Evolutionary conservation across 2,329 filamentous ascomycete species (phyloP).

Genomic region (Pseudopyricularia cyperi): DNA sequence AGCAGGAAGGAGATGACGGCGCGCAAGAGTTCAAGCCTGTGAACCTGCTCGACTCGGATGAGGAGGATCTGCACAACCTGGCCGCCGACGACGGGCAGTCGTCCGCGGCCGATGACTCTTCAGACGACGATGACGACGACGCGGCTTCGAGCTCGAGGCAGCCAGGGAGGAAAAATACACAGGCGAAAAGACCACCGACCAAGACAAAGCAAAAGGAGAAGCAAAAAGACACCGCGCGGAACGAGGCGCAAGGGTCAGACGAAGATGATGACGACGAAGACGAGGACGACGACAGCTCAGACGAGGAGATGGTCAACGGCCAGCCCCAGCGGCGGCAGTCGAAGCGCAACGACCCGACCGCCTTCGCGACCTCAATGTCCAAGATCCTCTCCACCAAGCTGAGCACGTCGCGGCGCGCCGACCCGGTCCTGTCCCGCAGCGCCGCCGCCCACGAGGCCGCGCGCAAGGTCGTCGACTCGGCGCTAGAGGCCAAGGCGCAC

Average conservation of each 20-base stretch:
- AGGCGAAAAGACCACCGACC: not conserved
- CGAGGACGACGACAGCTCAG: constrained; percentile 21
- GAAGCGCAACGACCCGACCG: constrained; percentile 84
- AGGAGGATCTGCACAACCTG: constrained; percentile 42
- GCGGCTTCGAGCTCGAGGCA: constrained; percentile 10
- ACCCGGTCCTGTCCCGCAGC: constrained; percentile 84
- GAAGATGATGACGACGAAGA: constrained; percentile 23
- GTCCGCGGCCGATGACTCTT: constrained; percentile 17
- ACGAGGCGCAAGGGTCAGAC: constrained; percentile 11
- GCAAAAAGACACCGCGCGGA: not conserved
- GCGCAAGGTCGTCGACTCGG: constrained; percentile 58
- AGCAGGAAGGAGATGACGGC: constrained; percentile 20
- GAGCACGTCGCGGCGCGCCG: constrained; percentile 64
- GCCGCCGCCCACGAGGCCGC: constrained; percentile 60
- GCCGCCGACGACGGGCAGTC: constrained; percentile 33
- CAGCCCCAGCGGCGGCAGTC: constrained; percentile 37
- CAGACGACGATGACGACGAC: constrained; percentile 20
- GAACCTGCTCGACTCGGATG: constrained; percentile 41
- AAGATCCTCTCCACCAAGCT: constrained; percentile 90
- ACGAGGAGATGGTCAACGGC: constrained; percentile 15
- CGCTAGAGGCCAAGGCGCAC: constrained; percentile 70
- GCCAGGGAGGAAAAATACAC: not conserved
- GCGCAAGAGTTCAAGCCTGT: constrained; percentile 25
- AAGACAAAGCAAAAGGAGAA: constrained; percentile 5
- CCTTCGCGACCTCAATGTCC: constrained; percentile 84